Evolutionary conservation across 2,329 filamentous ascomycete species (phyloP), one percentile per base, ranked within the genome.

Genomic region (Chaetomium olivaceum): DNA sequence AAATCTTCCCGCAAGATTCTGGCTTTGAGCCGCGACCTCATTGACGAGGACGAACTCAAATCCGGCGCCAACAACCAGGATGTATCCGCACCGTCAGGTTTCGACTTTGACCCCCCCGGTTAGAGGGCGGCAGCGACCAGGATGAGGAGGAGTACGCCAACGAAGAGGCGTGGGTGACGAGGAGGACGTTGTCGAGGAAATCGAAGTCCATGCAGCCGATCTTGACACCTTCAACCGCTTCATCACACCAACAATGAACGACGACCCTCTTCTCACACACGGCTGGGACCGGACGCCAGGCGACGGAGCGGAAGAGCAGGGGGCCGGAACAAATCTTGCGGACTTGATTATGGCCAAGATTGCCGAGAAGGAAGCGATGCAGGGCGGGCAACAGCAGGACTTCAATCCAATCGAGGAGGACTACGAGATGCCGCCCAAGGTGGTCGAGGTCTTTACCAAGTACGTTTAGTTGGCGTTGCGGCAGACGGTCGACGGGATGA

Each of bases 271-370:
- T 70, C 81, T 93, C 70, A 87, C 89, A 75, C 86, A 91, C 52
- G 85, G 85, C 31, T 86, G 82, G 81, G 81, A 76, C 78, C 77
- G 48, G 76, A 78, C 4, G 78, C 77, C 58, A 80, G 67, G 67
- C 6, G 70, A 80, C 14, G 78, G 78, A 19, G 75, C 74, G 63
- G 74, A 79, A 33, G 79, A 82, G 43, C 80, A 81, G 50, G 82
- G 82, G 16, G 80, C 84, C 65, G 83, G 85, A 16, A 92, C 90
- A 68, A 97, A 98, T 76, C 82, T 99, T 64, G 93, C 95, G 19
- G 93, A 97, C 74, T 81, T 99, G 69, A 99, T 99, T 70, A 80
- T 99, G 65, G 89, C 94, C 75, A 97, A 96, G 79, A 99, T 99
- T 74, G 92, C 93, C 4, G 90, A 91, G 66, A 91, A 96, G 73